These are phyloP conservation scores for Coemansia sp. DNA, from an alignment of 192 early-diverging fungal species.

Conservation along the genomic window DNA sequence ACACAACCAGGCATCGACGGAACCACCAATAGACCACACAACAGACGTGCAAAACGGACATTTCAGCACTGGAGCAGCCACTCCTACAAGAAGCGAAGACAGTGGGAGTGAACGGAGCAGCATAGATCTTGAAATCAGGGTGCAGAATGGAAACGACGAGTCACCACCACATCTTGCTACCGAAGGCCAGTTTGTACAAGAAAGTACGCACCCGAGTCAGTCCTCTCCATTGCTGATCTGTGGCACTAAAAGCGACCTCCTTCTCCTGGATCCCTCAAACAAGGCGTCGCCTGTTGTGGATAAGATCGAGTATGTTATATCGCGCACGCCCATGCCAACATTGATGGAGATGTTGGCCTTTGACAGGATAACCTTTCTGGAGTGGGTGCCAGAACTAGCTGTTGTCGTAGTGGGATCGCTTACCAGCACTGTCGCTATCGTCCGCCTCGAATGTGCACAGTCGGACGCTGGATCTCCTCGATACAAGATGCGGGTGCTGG, in stretches of 20 bases:
- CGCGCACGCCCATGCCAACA: constrained; percentile 13
- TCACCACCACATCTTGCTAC: not conserved
- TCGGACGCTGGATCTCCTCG: not conserved
- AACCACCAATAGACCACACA: constrained; percentile 12
- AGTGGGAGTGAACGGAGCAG: not conserved
- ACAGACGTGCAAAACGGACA: constrained; percentile 39
- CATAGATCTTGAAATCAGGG: not conserved
- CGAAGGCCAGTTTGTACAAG: constrained; percentile 2
- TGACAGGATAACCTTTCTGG: constrained; percentile 49
- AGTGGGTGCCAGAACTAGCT: constrained; percentile 45
- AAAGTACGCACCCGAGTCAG: constrained; percentile 6
- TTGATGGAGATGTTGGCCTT: constrained; percentile 17
- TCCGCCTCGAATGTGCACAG: constrained; percentile 8
- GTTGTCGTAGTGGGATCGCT: constrained; percentile 32
- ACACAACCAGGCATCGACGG: not conserved
- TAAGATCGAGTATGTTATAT: constrained; percentile 18
- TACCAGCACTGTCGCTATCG: constrained; percentile 28
- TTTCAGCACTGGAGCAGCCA: not conserved
- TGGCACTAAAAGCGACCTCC: constrained; percentile 28
- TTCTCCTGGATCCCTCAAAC: constrained; percentile 35
- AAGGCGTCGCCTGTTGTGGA: constrained; percentile 23
- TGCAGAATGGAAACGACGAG: not conserved
- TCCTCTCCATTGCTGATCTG: constrained; percentile 36
- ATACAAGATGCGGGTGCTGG: constrained; percentile 18
- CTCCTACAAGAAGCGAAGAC: constrained; percentile 4